These are phyloP conservation scores for Psilocybe cubensis DNA, from an alignment of 768 basidiomycete genomes.

Conservation along the genomic window DNA sequence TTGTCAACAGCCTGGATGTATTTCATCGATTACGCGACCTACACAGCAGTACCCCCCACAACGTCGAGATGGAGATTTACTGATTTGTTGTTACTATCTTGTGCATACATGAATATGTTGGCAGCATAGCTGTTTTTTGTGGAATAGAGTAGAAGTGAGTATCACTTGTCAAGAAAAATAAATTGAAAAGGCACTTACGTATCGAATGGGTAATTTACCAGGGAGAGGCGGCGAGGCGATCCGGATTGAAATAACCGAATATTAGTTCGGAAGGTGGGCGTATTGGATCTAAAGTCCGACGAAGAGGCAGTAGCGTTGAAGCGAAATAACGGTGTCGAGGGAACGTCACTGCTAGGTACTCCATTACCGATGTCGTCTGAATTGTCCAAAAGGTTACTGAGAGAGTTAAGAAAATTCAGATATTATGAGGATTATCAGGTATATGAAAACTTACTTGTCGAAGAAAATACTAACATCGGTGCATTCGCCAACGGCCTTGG, in stretches of 20 bases:
- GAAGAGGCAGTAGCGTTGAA: background rate
- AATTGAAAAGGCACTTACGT: background rate
- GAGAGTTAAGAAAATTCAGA: background rate
- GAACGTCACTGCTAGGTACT: background rate
- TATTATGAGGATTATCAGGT: no score
- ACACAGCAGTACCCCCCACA: background rate
- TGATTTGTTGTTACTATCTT: background rate
- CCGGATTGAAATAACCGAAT: constrained; percentile 18
- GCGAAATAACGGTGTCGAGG: background rate
- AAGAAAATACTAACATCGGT: constrained; percentile 20
- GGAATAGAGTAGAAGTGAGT: background rate
- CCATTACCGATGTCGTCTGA: background rate
- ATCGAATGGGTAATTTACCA: constrained; percentile 24
- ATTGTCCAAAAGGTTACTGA: background rate
- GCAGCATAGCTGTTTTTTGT: background rate
- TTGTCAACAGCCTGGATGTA: no score
- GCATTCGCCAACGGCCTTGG: constrained; percentile 15
- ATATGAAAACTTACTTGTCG: constrained; percentile 11
- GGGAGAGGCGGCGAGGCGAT: constrained; percentile 1
- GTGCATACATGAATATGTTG: background rate
- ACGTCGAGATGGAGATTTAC: background rate
- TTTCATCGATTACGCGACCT: no score
- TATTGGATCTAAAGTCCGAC: constrained; percentile 10
- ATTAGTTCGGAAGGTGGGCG: constrained; percentile 20
- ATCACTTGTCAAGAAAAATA: background rate